Evolutionary conservation across 345 rosid species (phyloP), one percentile per base, ranked within the genome.

Genomic region (Gossypium sturtianum): DNA sequence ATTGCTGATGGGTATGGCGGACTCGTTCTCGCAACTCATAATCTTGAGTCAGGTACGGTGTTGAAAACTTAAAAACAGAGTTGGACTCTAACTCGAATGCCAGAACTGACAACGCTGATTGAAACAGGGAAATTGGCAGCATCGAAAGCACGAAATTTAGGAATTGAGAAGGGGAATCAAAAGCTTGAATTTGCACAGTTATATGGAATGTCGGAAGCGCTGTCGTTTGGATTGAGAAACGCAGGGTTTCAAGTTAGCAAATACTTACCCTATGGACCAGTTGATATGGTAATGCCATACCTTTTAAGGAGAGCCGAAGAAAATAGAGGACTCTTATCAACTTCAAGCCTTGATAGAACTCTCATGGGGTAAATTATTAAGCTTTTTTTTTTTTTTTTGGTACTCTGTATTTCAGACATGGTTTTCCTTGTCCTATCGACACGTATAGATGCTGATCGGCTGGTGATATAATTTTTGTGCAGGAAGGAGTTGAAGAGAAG

Each of bases 241-340:
- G 96, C 93, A 10, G 98, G 98, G 72, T 91, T 94, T 82, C 87
- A 80, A 54, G 97, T 94, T 4, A 91, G 97, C 80, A 94, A 94
- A 73, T 94, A 92, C 75, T 85, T 90, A 92, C 98, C 98, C 0
- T 94, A 79, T 19, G 98, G 98, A 51, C 88, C 91, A 0, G 82
- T 95, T 1, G 96, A 83, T 5, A 83, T 73, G 66, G 93, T 91
- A 2, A 85, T 95, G 27, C 99, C 98, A 0, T 95, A 95, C 64
- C 88, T 95, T 38, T 82, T 95, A 3, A 81, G 99, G 82, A 85
- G 99, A 62, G 98, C 98, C 12, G 97, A 95, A 74, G 99, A 95
- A 85, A 95, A 95, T 47, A 82, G 93, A 64, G 98, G 99, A 58
- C 74, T 92, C 45, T 78, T 95, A 66, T 81, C 96, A 1, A 66